A percentile compares a stretch with the other conserved stretches of the same genome.
phyloP scores from a whole-genome alignment of 306 rosid species.

The Cucurbita moschata region DNA sequence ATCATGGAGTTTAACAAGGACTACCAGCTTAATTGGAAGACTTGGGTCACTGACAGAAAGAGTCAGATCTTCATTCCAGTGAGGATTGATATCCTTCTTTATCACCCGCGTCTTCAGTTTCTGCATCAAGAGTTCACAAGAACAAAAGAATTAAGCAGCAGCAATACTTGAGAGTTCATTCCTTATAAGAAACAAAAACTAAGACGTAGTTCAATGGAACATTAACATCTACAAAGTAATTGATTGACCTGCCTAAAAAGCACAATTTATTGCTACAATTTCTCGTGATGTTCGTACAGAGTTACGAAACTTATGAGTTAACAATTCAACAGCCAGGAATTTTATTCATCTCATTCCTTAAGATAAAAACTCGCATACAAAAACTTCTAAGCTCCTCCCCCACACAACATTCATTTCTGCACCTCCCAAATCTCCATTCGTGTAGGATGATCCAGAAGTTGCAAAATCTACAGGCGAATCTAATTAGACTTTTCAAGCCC shows the following conservation, averaged over 20 bases:
- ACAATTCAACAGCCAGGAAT: neutral
- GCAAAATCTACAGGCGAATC: neutral
- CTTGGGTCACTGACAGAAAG: slow-evolving; percentile 47
- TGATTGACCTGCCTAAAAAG: neutral
- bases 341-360: neutral
- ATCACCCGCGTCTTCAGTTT: slow-evolving; percentile 76
- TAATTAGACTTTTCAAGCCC: too few relatives aligned
- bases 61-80: slow-evolving; percentile 93
- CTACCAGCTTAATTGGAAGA: slow-evolving; percentile 40
- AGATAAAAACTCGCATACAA: neutral
- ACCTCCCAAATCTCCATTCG: neutral
- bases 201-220: neutral
- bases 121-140: slow-evolving; percentile 20
- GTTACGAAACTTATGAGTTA: neutral
- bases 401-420: neutral
- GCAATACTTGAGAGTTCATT: neutral
- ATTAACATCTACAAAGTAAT: neutral
- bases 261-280: neutral
- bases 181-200: neutral
- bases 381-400: neutral
- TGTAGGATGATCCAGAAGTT: neutral
- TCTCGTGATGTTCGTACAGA: neutral
- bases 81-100: slow-evolving; percentile 71
- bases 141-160: neutral
- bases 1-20: neutral